Evolutionary conservation across 192 early-diverging fungal genomes (phyloP), one percentile per base, ranked within the genome.

Genomic region (Backusella parvicylindrica): DNA sequence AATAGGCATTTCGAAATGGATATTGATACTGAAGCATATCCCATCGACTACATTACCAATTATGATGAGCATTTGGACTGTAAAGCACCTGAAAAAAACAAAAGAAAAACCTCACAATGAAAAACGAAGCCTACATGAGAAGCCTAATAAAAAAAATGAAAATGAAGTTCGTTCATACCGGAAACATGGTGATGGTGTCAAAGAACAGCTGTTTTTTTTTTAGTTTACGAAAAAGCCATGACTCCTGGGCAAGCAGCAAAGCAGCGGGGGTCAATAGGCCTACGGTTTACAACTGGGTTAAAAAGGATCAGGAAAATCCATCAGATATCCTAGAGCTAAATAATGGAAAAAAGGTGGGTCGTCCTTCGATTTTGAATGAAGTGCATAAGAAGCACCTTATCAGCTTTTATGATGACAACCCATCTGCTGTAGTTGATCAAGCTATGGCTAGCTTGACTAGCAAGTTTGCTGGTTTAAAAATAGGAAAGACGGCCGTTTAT

Each of bases 231-330:
- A 50, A 40, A 70, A 41, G 30, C 32, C 13, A 40, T 70, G 26
- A 70, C 68, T 50, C 23, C 28, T 32, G 68, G 68, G 23, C 30
- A 70, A 28, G 9, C 31, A 70, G 68, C 26, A 28, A 70, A 70
- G 68, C 68, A 70, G 28, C 30, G 23, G 47, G 30, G 21, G 41
- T 50, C 26, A 28, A 31, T 31, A 31, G 41, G 15, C n/a, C 43
- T 36, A 70, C 68, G 1, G 68, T 26, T 0, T 70, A 70, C 43
- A 35, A 50, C n/a, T 70, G 47, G 68, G 30, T 70, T 31, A 50
- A 70, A 50, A 28, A 50, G 26, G 41, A 70, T 26, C 67, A 40
- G 6, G n/a, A 68, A 64, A 64, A 64, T 64, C 30, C 63, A n/a
- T 64, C 63, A 64, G 26, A 64, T 64, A 64, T 9, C n/a, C 31